Evolutionary conservation across 1,284 basidiomycete genomes (phyloP), one percentile per base, ranked within the genome.

Genomic region (Gomphus bonarii): DNA sequence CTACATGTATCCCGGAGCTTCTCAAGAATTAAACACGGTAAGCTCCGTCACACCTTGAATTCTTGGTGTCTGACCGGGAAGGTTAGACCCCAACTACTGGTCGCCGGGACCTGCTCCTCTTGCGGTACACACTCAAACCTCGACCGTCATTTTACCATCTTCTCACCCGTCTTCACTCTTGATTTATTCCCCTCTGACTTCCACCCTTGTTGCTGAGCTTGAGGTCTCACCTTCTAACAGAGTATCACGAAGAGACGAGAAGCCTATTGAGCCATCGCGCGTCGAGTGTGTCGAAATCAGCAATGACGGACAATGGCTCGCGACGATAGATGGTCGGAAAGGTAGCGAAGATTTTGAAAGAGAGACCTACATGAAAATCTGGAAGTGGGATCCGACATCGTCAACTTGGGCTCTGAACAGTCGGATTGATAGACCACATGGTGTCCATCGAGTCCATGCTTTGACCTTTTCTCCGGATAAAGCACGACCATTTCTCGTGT

Each of bases 101-200:
- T 67, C 73, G 16, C 72, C 75, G n/a, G 68, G 67, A 5, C 63
- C 72, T 18, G 67, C 77, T 22, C 87, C 87, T 6, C 75, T 95
- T 44, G 84, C 87, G 7, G 73, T 88, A 51, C 90, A 95, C 66
- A 70, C 77, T 4, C 70, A 73, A 10, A 82, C 89, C 8, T 81
- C 82, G n/a, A 82, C 88, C 1, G 71, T 97, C 55, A 80, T 97
- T 58, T 78, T 99, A 16, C 88, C 92, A 0, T 93, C 95, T 0
- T 95, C 95, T 0, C 94, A 99, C 67, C 89, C 94, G 0, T 95
- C 95, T 5, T 92, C 92, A 12, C 73, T 99, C 46, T 97, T 99
- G 72, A 85, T 91, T 46, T 95, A 91, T 72, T 88, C 92, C 35
- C 85, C 88, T 0, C 71, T 77, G 12, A 78, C 82, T 8, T 87